Conservation (phyloP, 192 early-diverging fungal genomes). For the Chytriomyces hyalinus region DNA sequence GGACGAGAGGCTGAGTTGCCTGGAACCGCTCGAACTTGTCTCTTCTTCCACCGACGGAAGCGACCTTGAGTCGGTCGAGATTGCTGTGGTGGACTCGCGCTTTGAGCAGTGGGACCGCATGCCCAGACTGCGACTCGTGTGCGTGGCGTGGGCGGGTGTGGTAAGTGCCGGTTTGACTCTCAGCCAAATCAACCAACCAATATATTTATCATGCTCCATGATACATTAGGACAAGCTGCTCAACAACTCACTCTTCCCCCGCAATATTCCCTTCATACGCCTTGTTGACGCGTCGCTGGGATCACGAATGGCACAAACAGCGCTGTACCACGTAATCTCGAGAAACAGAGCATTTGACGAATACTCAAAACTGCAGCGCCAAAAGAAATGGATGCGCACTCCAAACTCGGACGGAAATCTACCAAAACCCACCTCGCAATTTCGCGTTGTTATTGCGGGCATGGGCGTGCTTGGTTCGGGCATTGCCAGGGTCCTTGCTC, state of each 20-base stretch:
- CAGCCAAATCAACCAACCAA: too few relatives aligned
- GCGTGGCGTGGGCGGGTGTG: slow-evolving; percentile 7
- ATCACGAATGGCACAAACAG: slow-evolving; percentile 23
- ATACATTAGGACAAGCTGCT: slow-evolving; percentile 27
- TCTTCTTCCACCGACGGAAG: background rate
- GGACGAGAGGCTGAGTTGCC: background rate
- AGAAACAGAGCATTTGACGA: slow-evolving; percentile 9
- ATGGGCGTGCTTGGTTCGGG: slow-evolving; percentile 27
- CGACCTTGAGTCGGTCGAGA: background rate
- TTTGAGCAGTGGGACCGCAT: background rate
- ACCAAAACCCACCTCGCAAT: slow-evolving; percentile 5
- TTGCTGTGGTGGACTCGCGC: background rate
- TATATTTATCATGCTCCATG: too few relatives aligned
- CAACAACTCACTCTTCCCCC: slow-evolving; percentile 8
- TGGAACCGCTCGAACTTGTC: background rate
- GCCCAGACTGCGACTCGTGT: background rate
- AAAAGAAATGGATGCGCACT: slow-evolving; percentile 13
- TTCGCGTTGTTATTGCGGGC: slow-evolving; percentile 15
- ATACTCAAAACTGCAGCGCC: background rate
- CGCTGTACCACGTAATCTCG: background rate
- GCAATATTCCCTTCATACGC: slow-evolving; percentile 9
- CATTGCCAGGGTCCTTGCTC: background rate
- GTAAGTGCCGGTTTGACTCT: too few relatives aligned
- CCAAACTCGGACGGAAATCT: background rate
- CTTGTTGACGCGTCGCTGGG: slow-evolving; percentile 23